phyloP scores from a whole-genome alignment of 306 rosid genomes.

The Begonia peltatifolia region DNA sequence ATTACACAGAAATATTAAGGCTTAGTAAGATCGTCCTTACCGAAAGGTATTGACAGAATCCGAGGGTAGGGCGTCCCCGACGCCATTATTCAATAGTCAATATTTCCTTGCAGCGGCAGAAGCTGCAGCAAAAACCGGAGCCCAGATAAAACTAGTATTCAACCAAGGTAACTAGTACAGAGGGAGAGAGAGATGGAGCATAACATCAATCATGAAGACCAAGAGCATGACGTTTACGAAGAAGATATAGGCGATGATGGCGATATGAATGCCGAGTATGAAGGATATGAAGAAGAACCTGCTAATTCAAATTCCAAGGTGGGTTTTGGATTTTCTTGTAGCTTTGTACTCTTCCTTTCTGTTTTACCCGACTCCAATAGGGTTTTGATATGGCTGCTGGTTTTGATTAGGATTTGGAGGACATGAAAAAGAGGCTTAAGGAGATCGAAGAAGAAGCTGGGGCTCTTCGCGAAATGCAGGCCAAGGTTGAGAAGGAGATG shows the following conservation, averaged over 20 bases:
- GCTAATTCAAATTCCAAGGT: slow-evolving; percentile 44
- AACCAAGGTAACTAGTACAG: no score
- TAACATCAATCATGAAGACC: slow-evolving; percentile 14
- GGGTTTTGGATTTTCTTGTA: slow-evolving; percentile 1
- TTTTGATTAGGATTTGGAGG: slow-evolving; percentile 70
- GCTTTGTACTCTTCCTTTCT: not conserved
- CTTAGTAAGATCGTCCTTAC: no score
- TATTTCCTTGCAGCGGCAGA: no score
- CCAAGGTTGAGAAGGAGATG: slow-evolving; percentile 99
- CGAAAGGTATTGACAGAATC: no score
- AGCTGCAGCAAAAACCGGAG: no score
- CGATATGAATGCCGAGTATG: slow-evolving; percentile 45
- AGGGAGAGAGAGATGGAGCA: slow-evolving; percentile 21
- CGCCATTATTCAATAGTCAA: no score
- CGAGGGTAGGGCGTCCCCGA: no score
- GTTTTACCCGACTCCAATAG: not conserved
- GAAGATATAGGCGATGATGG: slow-evolving; percentile 61
- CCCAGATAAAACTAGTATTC: no score
- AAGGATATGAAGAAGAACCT: slow-evolving; percentile 17
- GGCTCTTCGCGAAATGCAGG: slow-evolving; percentile 97
- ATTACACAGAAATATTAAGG: no score
- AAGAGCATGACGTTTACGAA: slow-evolving; percentile 63
- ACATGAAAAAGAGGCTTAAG: slow-evolving; percentile 95
- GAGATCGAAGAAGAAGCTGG: slow-evolving; percentile 96
- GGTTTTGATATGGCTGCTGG: slow-evolving; percentile 1